Percentiles rank a stretch among this genome's conserved stretches.
phyloP scores from a whole-genome alignment of 2,329 filamentous ascomycete species.

The Aspergillus tubingensis region DNA sequence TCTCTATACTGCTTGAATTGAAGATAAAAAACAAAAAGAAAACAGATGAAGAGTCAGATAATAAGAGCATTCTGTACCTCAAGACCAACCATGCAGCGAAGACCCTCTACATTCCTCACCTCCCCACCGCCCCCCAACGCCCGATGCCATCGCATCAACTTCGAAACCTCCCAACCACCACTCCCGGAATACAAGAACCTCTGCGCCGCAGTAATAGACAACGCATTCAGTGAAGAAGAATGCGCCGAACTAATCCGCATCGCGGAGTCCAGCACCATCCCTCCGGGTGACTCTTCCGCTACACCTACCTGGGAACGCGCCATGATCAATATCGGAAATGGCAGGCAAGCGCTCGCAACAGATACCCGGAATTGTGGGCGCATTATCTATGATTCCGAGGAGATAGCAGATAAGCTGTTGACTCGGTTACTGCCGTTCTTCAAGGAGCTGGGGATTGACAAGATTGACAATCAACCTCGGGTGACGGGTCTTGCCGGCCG shows the following conservation, averaged over 20 bases:
- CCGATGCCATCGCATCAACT: conserved; percentile 56
- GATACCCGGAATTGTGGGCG: conserved; percentile 70
- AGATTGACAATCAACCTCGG: conserved; percentile 35
- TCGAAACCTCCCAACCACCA: conserved; percentile 43
- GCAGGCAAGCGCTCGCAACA: conserved; percentile 59
- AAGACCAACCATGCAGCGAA: conserved; percentile 40
- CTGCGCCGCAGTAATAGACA: conserved; percentile 66
- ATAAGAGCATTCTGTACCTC: not conserved
- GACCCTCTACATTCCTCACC: conserved; percentile 31
- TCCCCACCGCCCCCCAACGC: conserved; percentile 46
- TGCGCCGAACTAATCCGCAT: conserved; percentile 59
- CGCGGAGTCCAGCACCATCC: conserved; percentile 48
- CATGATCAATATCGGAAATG: conserved; percentile 66
- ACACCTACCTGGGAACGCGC: conserved; percentile 64
- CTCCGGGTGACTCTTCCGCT: conserved; percentile 2
- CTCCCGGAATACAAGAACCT: conserved; percentile 56
- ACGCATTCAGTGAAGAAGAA: conserved; percentile 64
- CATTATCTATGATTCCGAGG: conserved; percentile 69
- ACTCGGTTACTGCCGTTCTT: conserved; percentile 53
- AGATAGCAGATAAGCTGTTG: conserved; percentile 65
- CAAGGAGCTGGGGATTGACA: conserved; percentile 51
- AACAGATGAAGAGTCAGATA: too few species aligned
- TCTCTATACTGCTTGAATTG: too few species aligned
- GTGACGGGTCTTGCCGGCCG: conserved; percentile 50
- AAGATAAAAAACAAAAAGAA: too few species aligned